Evolutionary conservation across 1,139 yeast species (phyloP).

Genomic region (Suhomyces guaymorum): DNA sequence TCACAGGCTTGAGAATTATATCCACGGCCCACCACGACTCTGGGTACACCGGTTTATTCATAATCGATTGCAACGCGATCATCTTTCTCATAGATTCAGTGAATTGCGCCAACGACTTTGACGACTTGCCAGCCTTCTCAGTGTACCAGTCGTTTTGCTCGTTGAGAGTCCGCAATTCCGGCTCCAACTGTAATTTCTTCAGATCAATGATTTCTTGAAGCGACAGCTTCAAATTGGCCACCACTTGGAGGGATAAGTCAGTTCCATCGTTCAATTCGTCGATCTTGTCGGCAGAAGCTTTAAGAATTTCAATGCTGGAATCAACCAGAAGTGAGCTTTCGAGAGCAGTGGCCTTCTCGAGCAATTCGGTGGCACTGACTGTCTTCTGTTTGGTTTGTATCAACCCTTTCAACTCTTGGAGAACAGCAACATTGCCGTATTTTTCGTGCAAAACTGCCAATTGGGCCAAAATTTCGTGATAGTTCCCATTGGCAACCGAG

Average conservation of each 20-base stretch:
- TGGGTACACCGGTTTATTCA: conserved; percentile 38
- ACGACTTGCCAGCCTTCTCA: conserved; percentile 5
- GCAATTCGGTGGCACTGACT: conserved; percentile 4
- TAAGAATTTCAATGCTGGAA: too few species aligned
- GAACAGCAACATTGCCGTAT: conserved; percentile 17
- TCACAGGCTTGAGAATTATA: conserved; percentile 56
- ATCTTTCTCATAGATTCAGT: conserved; percentile 20
- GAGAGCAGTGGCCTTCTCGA: conserved; percentile 10
- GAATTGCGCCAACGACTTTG: conserved; percentile 8
- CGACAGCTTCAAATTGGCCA: background rate
- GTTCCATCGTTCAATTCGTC: conserved; percentile 6
- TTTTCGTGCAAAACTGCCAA: conserved; percentile 13
- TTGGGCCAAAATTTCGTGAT: conserved; percentile 9
- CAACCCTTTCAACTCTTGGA: conserved; percentile 16
- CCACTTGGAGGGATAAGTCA: conserved; percentile 1
- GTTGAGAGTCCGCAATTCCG: conserved; percentile 7
- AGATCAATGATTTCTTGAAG: conserved; percentile 5
- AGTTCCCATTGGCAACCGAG: conserved; percentile 6
- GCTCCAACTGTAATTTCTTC: conserved; percentile 5
- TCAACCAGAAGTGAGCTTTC: too few species aligned
- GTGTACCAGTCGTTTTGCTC: conserved; percentile 6
- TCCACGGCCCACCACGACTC: conserved; percentile 60
- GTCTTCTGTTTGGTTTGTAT: conserved; percentile 3
- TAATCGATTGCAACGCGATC: conserved; percentile 40
- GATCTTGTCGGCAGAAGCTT: conserved; percentile 5